A percentile compares a stretch with the other conserved stretches of the same genome.
These are phyloP conservation scores for Cyberlindnera petersonii DNA, from an alignment of 805 yeast species.

Conservation along the genomic window DNA sequence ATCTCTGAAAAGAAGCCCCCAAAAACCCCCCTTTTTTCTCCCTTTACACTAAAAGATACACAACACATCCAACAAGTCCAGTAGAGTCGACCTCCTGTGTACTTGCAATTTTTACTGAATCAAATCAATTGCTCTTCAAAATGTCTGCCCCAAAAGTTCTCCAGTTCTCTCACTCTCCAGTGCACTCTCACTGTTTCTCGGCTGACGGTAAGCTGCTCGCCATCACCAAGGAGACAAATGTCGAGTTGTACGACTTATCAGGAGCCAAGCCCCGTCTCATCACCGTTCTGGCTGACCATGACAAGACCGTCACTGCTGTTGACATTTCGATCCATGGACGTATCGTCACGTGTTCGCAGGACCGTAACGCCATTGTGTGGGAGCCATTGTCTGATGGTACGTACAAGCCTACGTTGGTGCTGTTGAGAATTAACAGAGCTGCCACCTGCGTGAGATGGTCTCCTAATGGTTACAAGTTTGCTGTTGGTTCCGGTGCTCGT, in stretches of 20 bases:
- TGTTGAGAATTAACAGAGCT: conserved; percentile 89
- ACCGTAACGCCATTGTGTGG: conserved; percentile 97
- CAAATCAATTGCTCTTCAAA: no score
- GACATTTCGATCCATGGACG: conserved; percentile 86
- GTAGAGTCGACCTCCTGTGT: conserved; percentile 28
- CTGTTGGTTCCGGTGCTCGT: conserved; percentile 94
- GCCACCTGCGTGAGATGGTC: conserved; percentile 96
- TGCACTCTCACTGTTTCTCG: conserved; percentile 88
- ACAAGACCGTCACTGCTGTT: conserved; percentile 89
- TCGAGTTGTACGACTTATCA: conserved; percentile 66
- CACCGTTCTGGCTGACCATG: conserved; percentile 76
- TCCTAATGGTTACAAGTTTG: conserved; percentile 91
- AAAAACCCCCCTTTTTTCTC: not conserved
- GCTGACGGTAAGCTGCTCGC: conserved; percentile 66
- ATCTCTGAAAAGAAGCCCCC: no score
- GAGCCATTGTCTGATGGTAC: conserved; percentile 58
- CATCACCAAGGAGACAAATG: conserved; percentile 72
- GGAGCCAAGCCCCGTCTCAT: conserved; percentile 54
- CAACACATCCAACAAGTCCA: conserved; percentile 2
- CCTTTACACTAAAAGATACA: not conserved
- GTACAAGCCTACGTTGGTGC: conserved; percentile 85
- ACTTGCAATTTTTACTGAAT: no score
- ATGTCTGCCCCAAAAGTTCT: conserved; percentile 34
- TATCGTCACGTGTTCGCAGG: conserved; percentile 96
- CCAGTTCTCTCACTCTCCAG: conserved; percentile 77